These are phyloP conservation scores for Neonectria neomacrospora DNA, from an alignment of 2,329 filamentous ascomycete genomes.

Conservation along the genomic window DNA sequence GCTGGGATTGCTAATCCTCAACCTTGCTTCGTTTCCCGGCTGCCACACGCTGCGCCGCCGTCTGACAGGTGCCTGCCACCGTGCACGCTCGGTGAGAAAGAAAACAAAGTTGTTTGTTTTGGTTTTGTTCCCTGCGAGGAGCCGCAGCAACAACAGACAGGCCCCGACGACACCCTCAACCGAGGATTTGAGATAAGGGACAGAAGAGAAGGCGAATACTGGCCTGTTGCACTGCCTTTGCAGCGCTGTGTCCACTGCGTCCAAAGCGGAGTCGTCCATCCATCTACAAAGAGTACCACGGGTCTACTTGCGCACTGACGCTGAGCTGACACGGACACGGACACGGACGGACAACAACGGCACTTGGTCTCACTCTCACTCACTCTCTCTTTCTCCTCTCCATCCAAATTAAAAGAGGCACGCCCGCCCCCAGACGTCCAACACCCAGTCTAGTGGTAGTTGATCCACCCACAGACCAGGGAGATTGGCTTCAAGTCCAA, in stretches of 20 bases:
- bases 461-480: background rate
- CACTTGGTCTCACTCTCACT: conserved; percentile 9
- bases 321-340: background rate
- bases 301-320: conserved; percentile 22
- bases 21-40: conserved; percentile 26
- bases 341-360: conserved; percentile 6
- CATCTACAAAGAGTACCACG: conserved; percentile 1
- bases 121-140: background rate
- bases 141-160: background rate
- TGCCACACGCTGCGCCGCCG: conserved; percentile 2
- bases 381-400: background rate
- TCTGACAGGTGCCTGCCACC: conserved; percentile 12
- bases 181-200: background rate
- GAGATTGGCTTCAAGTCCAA: conserved; percentile 10
- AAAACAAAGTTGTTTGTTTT: background rate
- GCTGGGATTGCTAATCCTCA: conserved; percentile 38
- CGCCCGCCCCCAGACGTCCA: conserved; percentile 4
- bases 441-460: conserved; percentile 5
- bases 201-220: background rate
- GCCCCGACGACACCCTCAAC: background rate
- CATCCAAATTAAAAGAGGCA: conserved; percentile 9
- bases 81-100: background rate
- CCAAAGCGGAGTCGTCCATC: conserved; percentile 23
- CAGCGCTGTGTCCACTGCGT: conserved; percentile 12
- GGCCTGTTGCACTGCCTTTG: background rate